Conservation (phyloP, 2,329 filamentous ascomycete genomes). For the Reticulascus tulasneorum region DNA sequence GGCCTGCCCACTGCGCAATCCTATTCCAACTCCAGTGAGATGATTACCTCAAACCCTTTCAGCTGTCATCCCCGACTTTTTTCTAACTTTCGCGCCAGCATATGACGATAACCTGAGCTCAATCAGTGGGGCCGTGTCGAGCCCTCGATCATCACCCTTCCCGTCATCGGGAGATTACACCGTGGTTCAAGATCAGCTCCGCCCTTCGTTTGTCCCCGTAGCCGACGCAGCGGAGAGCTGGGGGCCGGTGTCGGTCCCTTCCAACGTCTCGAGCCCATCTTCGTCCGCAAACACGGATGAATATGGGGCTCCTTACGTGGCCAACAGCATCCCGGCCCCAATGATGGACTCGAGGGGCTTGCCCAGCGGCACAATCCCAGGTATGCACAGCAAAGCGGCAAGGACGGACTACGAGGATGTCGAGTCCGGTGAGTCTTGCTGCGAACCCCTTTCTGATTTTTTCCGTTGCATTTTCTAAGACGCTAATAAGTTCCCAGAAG, state of each 20-base stretch:
- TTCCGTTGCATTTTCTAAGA: constrained; percentile 17
- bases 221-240: constrained; percentile 43
- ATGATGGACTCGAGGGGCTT: constrained; percentile 34
- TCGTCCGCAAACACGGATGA: constrained; percentile 46
- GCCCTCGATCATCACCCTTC: constrained; percentile 41
- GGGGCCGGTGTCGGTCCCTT: constrained; percentile 41
- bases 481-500: constrained; percentile 25
- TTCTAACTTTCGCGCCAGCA: constrained; percentile 23
- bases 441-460: not conserved
- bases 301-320: constrained; percentile 42
- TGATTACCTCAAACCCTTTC: not conserved
- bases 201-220: constrained; percentile 33
- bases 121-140: constrained; percentile 35
- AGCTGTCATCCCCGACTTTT: too few relatives aligned
- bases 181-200: constrained; percentile 37
- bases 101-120: constrained; percentile 38
- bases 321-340: constrained; percentile 42
- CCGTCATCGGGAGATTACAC: constrained; percentile 38
- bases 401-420: constrained; percentile 34
- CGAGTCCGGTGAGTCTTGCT: constrained; percentile 15
- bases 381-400: constrained; percentile 33
- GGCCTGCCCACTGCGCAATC: constrained; percentile 37
- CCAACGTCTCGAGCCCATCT: constrained; percentile 48
- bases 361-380: too few relatives aligned
- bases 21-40: constrained; percentile 37